Evolutionary conservation across 1,139 yeast genomes (phyloP), one percentile per base, ranked within the genome.

Genomic region (Magnusiomyces magnusii): DNA sequence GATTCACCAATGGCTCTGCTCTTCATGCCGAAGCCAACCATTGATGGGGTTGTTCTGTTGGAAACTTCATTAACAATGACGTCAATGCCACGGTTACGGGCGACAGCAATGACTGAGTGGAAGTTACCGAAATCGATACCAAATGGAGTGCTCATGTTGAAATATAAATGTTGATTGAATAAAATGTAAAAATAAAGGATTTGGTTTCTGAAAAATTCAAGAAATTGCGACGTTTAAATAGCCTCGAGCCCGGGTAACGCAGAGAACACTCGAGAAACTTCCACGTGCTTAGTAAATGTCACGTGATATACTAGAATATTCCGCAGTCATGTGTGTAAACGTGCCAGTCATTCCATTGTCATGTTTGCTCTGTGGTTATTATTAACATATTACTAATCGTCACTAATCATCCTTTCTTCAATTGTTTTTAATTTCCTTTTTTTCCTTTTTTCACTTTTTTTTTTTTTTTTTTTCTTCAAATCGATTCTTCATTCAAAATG

Each of bases 71-170:
- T 95, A 78, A 93, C 98, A 70, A 93, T 89, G 70, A 95, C 86
- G 76, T 93, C 99, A 74, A 95, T 93, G 73, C 98, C 98, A 80
- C 98, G 86, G 84, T 93, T 93, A 76, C 95, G 88, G 65, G 99
- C 99, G 74, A 95, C 96, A 54, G 97, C 98, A 73, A 93, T 83
- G 67, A 92, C 97, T 65, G 81, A 61, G 64, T 82, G 88, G 80
- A 83, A 81, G 79, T 91, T 91, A 79, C 99, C 99, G 75, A 93
- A 86, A 84, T 93, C 99, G 77, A 93, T 87, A 80, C 99, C 99
- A 72, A 93, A 89, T 76, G 98, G 97, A 74, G 89, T 84, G 75
- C 89, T 84, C 88, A 85, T 85, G 56, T 67, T 77, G 42, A 28
- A 41, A 27, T n/a, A 44, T 39, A 36, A 39, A 47, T 53, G 31